Evolutionary conservation across 768 basidiomycete species (phyloP).

Genomic region (Trametes coccinea): DNA sequence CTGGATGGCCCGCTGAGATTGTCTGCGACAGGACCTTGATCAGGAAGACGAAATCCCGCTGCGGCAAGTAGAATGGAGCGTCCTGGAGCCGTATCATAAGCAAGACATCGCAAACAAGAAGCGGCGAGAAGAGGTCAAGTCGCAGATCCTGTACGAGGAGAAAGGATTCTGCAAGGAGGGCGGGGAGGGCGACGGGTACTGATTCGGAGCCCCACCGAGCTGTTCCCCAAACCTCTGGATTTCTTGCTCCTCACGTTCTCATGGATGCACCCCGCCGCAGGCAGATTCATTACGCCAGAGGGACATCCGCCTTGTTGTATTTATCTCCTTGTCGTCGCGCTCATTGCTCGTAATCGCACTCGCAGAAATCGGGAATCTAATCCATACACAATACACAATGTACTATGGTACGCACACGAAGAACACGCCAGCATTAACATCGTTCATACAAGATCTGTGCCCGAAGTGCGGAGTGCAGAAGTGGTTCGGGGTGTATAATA

Average conservation of each 20-base stretch:
- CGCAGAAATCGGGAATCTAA: conserved; percentile 10
- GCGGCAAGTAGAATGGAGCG: conserved; percentile 68
- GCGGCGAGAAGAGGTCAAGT: conserved; percentile 78
- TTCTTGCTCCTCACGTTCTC: neutral
- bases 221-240: neutral
- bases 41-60: conserved; percentile 86
- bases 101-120: conserved; percentile 74
- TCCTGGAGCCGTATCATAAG: conserved; percentile 72
- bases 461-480: no score
- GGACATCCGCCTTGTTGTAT: conserved; percentile 23
- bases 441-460: no score
- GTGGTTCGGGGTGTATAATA: neutral
- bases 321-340: conserved; percentile 18
- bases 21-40: conserved; percentile 74
- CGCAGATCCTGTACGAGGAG: conserved; percentile 78
- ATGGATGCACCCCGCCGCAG: conserved; percentile 25
- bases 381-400: conserved; percentile 6
- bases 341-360: conserved; percentile 4
- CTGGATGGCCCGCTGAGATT: neutral
- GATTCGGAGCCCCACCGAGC: conserved; percentile 23
- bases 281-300: conserved; percentile 42
- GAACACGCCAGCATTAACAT: neutral
- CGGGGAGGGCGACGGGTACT: conserved; percentile 96
- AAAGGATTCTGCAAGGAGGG: conserved; percentile 94
- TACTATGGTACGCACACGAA: neutral